Conservation (phyloP, 2,329 filamentous ascomycete species). For the Akanthomyces dipterigenus region DNA sequence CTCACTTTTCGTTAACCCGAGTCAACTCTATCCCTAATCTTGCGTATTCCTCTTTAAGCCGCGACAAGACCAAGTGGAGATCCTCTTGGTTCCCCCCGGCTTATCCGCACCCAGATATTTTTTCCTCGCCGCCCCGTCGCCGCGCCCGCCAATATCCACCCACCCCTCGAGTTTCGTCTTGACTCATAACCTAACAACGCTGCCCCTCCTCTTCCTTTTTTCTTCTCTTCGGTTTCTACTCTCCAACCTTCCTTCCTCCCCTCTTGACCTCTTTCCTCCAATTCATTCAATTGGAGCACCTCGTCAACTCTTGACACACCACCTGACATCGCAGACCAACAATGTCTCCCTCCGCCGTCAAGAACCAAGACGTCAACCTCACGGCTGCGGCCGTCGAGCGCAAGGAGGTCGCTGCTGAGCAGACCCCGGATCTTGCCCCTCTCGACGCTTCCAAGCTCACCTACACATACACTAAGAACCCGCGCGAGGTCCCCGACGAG, state of each 20-base stretch:
- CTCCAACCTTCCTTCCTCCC: not conserved
- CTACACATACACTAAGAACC: constrained; percentile 44
- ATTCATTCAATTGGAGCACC: not conserved
- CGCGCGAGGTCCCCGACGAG: constrained; percentile 46
- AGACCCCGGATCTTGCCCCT: constrained; percentile 45
- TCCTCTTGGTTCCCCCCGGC: not conserved
- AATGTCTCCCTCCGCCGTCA: constrained; percentile 44
- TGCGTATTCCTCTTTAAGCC: constrained; percentile 3
- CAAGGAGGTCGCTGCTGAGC: constrained; percentile 29
- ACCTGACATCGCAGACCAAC: constrained; percentile 14
- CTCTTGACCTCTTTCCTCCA: not conserved
- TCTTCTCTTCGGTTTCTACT: not conserved
- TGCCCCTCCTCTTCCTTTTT: not conserved
- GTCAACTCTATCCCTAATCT: not conserved
- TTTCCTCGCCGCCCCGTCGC: not conserved
- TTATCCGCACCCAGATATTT: not conserved
- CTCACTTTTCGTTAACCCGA: not conserved
- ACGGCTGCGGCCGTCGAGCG: constrained; percentile 45
- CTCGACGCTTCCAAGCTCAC: constrained; percentile 57
- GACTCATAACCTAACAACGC: constrained; percentile 4
- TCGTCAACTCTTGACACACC: not conserved
- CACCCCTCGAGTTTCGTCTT: not conserved
- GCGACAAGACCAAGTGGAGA: constrained; percentile 5
- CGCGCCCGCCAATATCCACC: constrained; percentile 1
- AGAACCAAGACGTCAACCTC: constrained; percentile 43